phyloP scores from a whole-genome alignment of 2,329 filamentous ascomycete species.

The Claviceps arundinis region DNA sequence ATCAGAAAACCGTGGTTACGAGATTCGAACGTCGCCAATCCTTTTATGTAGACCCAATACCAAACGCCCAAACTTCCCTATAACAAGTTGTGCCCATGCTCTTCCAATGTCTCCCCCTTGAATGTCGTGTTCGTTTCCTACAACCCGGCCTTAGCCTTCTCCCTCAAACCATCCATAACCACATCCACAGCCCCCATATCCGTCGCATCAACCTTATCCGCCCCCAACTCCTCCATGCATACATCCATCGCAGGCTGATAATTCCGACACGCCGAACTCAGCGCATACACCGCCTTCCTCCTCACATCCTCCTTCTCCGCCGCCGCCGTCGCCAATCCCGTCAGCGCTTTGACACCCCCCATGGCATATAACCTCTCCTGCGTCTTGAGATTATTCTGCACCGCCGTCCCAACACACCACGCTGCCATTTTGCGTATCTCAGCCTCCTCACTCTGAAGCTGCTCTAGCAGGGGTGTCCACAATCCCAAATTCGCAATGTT shows the following conservation, averaged over 20 bases:
- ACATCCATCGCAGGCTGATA: constrained; percentile 72
- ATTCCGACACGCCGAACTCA: constrained; percentile 78
- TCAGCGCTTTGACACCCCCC: constrained; percentile 58
- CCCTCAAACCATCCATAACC: constrained; percentile 55
- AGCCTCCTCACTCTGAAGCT: constrained; percentile 52
- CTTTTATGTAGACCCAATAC: constrained; percentile 4
- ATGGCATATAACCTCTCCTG: constrained; percentile 57
- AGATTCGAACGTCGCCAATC: not conserved
- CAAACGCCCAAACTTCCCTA: constrained; percentile 20
- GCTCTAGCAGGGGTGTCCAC: constrained; percentile 67
- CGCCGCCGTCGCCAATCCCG: constrained; percentile 38
- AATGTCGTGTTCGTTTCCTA: not conserved
- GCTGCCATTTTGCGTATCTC: constrained; percentile 75
- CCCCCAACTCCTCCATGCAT: constrained; percentile 47
- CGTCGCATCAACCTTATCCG: constrained; percentile 58
- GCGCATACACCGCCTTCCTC: constrained; percentile 78
- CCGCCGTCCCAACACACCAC: constrained; percentile 89
- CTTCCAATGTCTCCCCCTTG: not conserved
- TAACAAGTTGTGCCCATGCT: constrained; percentile 13
- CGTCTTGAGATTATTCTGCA: constrained; percentile 83
- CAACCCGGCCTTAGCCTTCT: constrained; percentile 27
- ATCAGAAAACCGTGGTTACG: not conserved
- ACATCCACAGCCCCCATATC: constrained; percentile 81
- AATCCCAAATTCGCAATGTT: constrained; percentile 68
- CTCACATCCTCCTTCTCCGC: constrained; percentile 46